Evolutionary conservation across 495 filamentous ascomycete genomes (phyloP).

Genomic region (Penicillium antarcticum): DNA sequence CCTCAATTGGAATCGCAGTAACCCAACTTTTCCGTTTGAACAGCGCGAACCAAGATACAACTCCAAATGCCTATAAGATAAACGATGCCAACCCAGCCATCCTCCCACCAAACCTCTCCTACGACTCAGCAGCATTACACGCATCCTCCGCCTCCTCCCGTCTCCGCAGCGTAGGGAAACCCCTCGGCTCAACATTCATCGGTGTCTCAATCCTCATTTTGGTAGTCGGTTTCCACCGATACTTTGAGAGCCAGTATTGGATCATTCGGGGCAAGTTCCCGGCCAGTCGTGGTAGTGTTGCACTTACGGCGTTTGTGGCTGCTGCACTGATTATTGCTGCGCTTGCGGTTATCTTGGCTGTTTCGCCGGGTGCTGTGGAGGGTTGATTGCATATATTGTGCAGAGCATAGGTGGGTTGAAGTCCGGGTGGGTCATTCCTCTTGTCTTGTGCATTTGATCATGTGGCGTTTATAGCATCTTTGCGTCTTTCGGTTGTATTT

Average conservation of each 20-base stretch:
- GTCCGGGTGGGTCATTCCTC: neutral
- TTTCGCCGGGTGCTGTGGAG: slow-evolving; percentile 54
- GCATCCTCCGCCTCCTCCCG: slow-evolving; percentile 18
- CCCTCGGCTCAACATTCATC: slow-evolving; percentile 89
- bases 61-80: slow-evolving; percentile 1
- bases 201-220: slow-evolving; percentile 82
- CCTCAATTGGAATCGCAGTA: slow-evolving; percentile 92
- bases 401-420: neutral
- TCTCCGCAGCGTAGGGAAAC: slow-evolving; percentile 83
- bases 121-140: slow-evolving; percentile 9
- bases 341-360: slow-evolving; percentile 66
- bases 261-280: slow-evolving; percentile 92
- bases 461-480: neutral
- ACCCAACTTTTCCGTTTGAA: slow-evolving; percentile 96
- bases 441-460: neutral
- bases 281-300: slow-evolving; percentile 81
- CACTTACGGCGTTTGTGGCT: slow-evolving; percentile 71
- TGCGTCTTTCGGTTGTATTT: neutral
- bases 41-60: slow-evolving; percentile 39
- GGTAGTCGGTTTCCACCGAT: slow-evolving; percentile 75
- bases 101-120: slow-evolving; percentile 16
- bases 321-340: slow-evolving; percentile 65
- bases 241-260: slow-evolving; percentile 72
- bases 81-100: slow-evolving; percentile 14
- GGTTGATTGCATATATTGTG: slow-evolving; percentile 18